Evolutionary conservation across 176 grass and related monocot species (phyloP).

Genomic region (Oryza meridionalis): DNA sequence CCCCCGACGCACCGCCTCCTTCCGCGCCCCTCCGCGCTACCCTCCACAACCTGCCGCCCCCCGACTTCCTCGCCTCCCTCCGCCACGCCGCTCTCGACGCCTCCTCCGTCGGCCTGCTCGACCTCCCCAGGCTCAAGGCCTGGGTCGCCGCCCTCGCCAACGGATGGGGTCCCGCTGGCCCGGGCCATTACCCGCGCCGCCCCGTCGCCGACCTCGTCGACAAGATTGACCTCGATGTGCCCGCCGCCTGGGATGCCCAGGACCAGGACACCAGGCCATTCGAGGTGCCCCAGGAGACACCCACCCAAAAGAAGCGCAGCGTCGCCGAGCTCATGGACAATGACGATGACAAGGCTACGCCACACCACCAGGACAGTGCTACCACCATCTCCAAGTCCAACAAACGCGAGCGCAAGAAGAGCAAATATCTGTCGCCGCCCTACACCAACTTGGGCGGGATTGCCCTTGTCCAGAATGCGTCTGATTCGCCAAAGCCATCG

Average conservation of each 20-base stretch:
- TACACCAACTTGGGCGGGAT: slow-evolving; percentile 46
- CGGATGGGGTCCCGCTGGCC: slow-evolving; percentile 47
- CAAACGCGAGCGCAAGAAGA: slow-evolving; percentile 77
- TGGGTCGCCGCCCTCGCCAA: slow-evolving; percentile 55
- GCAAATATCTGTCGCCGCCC: slow-evolving; percentile 81
- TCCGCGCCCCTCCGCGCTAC: not conserved
- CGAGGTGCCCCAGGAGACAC: slow-evolving; percentile 10
- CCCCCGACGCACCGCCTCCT: not conserved
- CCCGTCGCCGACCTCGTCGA: slow-evolving; percentile 53
- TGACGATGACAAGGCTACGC: not conserved
- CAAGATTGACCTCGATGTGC: slow-evolving; percentile 79
- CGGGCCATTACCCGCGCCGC: slow-evolving; percentile 45
- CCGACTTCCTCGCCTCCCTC: slow-evolving; percentile 57
- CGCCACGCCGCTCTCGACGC: slow-evolving; percentile 47
- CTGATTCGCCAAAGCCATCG: slow-evolving; percentile 13
- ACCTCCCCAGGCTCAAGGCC: slow-evolving; percentile 52
- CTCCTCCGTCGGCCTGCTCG: slow-evolving; percentile 28
- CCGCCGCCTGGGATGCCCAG: slow-evolving; percentile 23
- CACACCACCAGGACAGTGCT: not conserved
- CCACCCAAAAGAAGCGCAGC: slow-evolving; percentile 8
- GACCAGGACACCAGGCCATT: not conserved
- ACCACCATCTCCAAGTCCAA: slow-evolving; percentile 2
- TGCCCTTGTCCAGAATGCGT: not conserved
- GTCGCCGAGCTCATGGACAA: not conserved
- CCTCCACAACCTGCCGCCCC: slow-evolving; percentile 41